A percentile compares a stretch with the other conserved stretches of the same genome.
These are phyloP conservation scores for Colletotrichum sp. DNA, from an alignment of 2,329 filamentous ascomycete genomes.

Conservation along the genomic window DNA sequence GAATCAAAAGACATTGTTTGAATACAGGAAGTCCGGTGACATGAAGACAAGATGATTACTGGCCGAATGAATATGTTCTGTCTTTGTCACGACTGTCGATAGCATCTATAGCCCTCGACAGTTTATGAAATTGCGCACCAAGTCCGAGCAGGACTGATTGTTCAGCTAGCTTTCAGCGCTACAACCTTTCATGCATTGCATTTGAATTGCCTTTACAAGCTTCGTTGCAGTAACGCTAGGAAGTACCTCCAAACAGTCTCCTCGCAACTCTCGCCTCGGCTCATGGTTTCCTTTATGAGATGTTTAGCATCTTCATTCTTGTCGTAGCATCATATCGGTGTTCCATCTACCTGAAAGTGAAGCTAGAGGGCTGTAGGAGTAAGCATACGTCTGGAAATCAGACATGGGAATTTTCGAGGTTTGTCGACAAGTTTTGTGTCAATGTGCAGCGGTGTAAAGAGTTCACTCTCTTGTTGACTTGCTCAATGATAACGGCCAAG, in stretches of 20 bases:
- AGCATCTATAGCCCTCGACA: background rate
- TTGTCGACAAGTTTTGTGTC: background rate
- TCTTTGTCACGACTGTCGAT: background rate
- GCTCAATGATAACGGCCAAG: background rate
- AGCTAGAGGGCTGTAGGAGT: background rate
- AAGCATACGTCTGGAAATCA: background rate
- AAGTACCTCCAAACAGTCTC: background rate
- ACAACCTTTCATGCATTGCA: background rate
- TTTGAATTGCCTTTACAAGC: background rate
- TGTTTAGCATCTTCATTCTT: background rate
- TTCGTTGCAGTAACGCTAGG: background rate
- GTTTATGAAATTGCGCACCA: background rate
- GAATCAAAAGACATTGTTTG: background rate
- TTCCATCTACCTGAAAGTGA: background rate
- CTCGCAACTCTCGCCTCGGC: background rate
- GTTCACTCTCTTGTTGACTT: background rate
- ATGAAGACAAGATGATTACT: background rate
- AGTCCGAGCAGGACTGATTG: background rate
- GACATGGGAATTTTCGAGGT: background rate
- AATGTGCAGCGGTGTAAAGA: background rate
- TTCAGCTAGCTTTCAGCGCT: background rate
- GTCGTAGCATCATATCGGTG: background rate
- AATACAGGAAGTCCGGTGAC: background rate
- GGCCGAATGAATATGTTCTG: background rate
- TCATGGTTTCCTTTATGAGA: background rate